Evolutionary conservation across 2,329 filamentous ascomycete genomes (phyloP).

Genomic region (Trichoderma simmonsii): DNA sequence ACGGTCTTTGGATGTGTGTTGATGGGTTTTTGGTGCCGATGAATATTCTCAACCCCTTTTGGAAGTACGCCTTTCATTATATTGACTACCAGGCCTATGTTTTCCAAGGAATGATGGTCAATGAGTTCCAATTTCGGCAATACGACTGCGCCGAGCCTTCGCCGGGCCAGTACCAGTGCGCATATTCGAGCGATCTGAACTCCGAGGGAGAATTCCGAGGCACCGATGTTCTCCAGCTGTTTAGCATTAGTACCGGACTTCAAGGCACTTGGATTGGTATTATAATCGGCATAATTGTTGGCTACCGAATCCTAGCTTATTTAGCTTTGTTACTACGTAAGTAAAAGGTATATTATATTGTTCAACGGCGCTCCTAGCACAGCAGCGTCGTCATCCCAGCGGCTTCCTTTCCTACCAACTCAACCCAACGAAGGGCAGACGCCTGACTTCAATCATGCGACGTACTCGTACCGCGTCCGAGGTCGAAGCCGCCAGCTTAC

Average conservation of each 20-base stretch:
- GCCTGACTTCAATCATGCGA: too few species aligned
- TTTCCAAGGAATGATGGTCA: conserved; percentile 91
- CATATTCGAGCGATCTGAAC: conserved; percentile 47
- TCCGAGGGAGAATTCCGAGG: conserved; percentile 62
- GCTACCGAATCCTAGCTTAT: conserved; percentile 32
- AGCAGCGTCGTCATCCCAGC: too few species aligned
- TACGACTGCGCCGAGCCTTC: conserved; percentile 26
- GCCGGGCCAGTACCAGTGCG: conserved; percentile 67
- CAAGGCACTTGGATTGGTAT: conserved; percentile 77
- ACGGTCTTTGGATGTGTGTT: conserved; percentile 86
- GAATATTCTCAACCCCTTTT: conserved; percentile 73
- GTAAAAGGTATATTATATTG: background rate
- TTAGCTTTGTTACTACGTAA: background rate
- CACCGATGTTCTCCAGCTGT: conserved; percentile 67
- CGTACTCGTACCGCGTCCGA: too few species aligned
- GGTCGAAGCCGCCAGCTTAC: too few species aligned
- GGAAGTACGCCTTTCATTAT: conserved; percentile 83
- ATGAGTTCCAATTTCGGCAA: conserved; percentile 59
- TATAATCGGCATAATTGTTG: conserved; percentile 70
- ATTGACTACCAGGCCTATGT: conserved; percentile 86
- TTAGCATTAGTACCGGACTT: conserved; percentile 65
- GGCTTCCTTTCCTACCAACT: too few species aligned
- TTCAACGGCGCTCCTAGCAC: background rate
- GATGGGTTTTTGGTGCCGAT: conserved; percentile 77
- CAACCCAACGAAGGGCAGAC: too few species aligned